Conservation (phyloP, 2,329 filamentous ascomycete species). For the Penicillium sclerotiorum region DNA sequence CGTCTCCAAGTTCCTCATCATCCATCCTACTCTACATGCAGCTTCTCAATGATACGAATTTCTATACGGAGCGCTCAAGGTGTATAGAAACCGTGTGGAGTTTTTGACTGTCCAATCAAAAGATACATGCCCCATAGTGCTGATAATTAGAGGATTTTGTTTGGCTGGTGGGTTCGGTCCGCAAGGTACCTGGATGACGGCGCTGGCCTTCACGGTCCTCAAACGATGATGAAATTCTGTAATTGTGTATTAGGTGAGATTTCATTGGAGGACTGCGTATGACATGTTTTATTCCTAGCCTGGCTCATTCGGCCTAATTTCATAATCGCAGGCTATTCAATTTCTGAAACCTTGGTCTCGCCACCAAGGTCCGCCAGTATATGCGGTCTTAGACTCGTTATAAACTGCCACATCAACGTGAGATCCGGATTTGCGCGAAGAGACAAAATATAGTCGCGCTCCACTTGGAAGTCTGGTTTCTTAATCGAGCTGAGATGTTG, state of each 20-base stretch:
- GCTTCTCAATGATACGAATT: conserved; percentile 10
- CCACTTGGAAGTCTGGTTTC: neutral
- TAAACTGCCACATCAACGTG: neutral
- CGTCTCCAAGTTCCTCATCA: conserved; percentile 30
- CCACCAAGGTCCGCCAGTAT: no score
- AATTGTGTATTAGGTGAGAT: conserved; percentile 8
- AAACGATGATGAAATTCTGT: conserved; percentile 6
- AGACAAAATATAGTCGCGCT: neutral
- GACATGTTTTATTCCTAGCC: neutral
- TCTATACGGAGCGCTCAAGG: conserved; percentile 16
- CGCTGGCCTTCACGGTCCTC: conserved; percentile 27
- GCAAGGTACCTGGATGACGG: conserved; percentile 24
- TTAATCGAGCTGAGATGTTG: neutral
- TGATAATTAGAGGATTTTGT: conserved; percentile 21
- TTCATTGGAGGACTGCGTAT: neutral
- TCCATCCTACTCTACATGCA: neutral
- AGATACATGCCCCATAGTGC: neutral
- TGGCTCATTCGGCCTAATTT: neutral
- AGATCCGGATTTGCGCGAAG: neutral
- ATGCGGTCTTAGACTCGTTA: neutral
- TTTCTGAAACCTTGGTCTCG: no score
- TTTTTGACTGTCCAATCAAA: conserved; percentile 10
- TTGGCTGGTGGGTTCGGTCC: conserved; percentile 14
- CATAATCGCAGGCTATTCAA: no score
- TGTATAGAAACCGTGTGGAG: conserved; percentile 11